Evolutionary conservation across 1,284 basidiomycete species (phyloP).

Genomic region (Rhodofomes roseus): DNA sequence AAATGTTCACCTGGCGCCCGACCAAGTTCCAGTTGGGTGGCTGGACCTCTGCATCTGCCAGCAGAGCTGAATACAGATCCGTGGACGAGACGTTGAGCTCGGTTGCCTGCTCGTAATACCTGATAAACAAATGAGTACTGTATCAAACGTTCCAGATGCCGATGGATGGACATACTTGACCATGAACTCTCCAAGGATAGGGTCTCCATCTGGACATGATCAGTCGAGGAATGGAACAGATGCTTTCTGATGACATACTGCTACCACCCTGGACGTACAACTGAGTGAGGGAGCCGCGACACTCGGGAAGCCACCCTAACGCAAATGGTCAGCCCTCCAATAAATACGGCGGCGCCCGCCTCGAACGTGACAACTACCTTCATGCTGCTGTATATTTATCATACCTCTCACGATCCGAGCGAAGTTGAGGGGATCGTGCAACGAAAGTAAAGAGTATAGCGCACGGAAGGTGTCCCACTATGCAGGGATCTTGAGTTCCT

Average conservation of each 20-base stretch:
- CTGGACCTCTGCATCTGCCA: conserved; percentile 55
- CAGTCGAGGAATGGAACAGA: neutral
- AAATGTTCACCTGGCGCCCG: conserved; percentile 54
- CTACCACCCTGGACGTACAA: conserved; percentile 62
- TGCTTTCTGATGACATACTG: conserved; percentile 37
- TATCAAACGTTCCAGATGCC: neutral
- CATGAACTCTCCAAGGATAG: conserved; percentile 61
- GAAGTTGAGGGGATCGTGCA: conserved; percentile 58
- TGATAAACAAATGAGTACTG: conserved; percentile 16
- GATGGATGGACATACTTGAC: conserved; percentile 46
- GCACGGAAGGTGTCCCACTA: conserved; percentile 68
- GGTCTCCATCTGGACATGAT: conserved; percentile 47
- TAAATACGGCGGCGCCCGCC: neutral
- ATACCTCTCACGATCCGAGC: conserved; percentile 55
- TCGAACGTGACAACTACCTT: conserved; percentile 36
- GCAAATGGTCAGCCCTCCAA: neutral
- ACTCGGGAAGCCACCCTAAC: conserved; percentile 60
- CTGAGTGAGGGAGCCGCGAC: conserved; percentile 45
- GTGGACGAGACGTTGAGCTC: conserved; percentile 43
- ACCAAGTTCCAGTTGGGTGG: conserved; percentile 61
- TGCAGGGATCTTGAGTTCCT: neutral
- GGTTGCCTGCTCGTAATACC: conserved; percentile 45
- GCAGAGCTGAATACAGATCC: conserved; percentile 49
- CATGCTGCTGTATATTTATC: conserved; percentile 64
- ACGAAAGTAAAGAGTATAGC: conserved; percentile 52